Percentiles rank a stretch among this genome's conserved stretches.
These are phyloP conservation scores for Syzygium syzygioides DNA, from an alignment of 441 rosid genomes.

Conservation along the genomic window DNA sequence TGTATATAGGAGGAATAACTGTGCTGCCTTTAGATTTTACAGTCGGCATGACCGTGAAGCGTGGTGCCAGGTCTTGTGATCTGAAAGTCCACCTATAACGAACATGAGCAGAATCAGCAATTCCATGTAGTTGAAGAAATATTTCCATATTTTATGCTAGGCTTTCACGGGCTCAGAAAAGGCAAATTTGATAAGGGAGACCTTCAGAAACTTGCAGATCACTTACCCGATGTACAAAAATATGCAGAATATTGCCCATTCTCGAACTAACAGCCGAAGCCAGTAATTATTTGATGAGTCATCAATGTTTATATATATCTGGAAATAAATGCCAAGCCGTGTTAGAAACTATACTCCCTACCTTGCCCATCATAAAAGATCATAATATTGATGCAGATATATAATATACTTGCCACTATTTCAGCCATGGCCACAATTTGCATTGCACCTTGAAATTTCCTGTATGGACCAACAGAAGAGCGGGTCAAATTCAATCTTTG, in stretches of 20 bases:
- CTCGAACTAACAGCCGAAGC: constrained; percentile 72
- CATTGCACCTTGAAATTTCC: constrained; percentile 91
- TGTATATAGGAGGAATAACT: constrained; percentile 61
- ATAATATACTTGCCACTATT: constrained; percentile 45
- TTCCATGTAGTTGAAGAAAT: background rate
- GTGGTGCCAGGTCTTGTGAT: constrained; percentile 74
- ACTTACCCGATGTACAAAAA: constrained; percentile 76
- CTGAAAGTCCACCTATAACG: constrained; percentile 79
- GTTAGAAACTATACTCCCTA: background rate
- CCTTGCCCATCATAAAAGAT: background rate
- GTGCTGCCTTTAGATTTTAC: constrained; percentile 45
- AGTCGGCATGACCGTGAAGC: constrained; percentile 71
- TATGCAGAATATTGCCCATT: constrained; percentile 83
- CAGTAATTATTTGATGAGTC: constrained; percentile 63
- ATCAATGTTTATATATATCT: constrained; percentile 71
- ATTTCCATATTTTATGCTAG: background rate
- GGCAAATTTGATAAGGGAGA: background rate
- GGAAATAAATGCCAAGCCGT: constrained; percentile 14
- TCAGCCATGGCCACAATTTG: constrained; percentile 83
- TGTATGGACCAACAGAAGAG: constrained; percentile 17
- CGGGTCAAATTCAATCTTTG: background rate
- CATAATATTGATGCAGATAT: background rate
- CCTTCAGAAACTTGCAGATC: background rate
- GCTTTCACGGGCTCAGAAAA: background rate
- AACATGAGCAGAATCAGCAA: background rate